Base-by-base conservation (phyloP, 495 filamentous ascomycete species). In the Trichoderma erinaceum region DNA sequence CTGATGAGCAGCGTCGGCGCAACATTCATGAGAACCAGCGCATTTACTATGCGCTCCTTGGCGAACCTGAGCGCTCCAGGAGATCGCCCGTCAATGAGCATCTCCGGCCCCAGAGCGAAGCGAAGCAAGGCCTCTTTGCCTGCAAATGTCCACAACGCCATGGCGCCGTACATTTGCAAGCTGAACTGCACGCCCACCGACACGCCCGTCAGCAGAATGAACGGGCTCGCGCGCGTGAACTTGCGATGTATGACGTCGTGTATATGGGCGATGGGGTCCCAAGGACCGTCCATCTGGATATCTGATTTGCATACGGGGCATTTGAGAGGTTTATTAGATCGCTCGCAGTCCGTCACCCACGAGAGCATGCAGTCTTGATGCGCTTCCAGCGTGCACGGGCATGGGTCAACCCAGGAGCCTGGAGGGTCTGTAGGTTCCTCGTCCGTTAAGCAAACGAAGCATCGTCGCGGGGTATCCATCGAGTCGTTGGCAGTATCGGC, bases 401-500 rank as follows among this genome's bases (percentile, higher is more conserved):
- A 99, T 10, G 95, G 92, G 25, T 85, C 89, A 21, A 90, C 87
- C 92, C 94, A 98, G 29, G 83, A 82, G n/a, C 81, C 75, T 27
- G 86, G 86, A 0, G 74, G 70, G 5, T 86, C 80, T 48, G 84
- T 81, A 70, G 97, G 92, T 27, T 88, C 92, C 70, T 92, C 88
- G 70, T 94, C 91, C 66, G 84, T 84, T 73, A 95, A 91, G 79
- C 95, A 99, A 73, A 99, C 93, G 89, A 92, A 97, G 78, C 95
- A 99, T 78, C 88, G 88, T 43, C 86, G 87, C 32, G 89, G 76
- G 18, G 65, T 25, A 10, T 66, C 65, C 16, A 43, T 13, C 15
- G 63, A 32, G 18, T 18, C 18, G 21, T 65, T 23, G 56, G 7
- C 63, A 16, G 63, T 23, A 29, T 32, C 63, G 18, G 63, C 35